Percentiles rank a stretch among this genome's conserved stretches.
Conservation (phyloP, 768 basidiomycete species). For the Tylopilus balloui region DNA sequence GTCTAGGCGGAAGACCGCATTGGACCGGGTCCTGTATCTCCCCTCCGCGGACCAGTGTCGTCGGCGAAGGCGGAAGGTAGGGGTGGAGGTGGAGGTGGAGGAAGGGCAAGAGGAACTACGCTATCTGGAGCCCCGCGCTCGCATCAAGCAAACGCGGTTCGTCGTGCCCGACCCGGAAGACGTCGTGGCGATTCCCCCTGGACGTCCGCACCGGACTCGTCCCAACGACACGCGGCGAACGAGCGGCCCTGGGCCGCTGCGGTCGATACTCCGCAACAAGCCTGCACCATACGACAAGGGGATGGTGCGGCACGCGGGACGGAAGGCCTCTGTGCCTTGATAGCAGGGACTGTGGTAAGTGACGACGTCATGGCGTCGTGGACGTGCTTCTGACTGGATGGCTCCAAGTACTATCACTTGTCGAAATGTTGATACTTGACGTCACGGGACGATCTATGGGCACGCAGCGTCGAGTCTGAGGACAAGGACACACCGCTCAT, state of each 20-base stretch:
- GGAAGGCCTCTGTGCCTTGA: constrained; percentile 10
- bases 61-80: not conserved
- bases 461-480: not conserved
- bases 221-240: not conserved
- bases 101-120: not conserved
- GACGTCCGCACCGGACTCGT: not conserved
- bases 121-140: not conserved
- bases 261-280: constrained; percentile 17
- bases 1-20: not conserved
- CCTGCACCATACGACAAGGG: constrained; percentile 9
- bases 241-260: constrained; percentile 2
- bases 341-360: not conserved
- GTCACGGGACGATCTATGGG: not conserved
- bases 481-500: not conserved
- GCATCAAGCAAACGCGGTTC: constrained; percentile 15
- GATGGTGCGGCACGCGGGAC: not conserved
- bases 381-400: not conserved
- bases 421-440: not conserved
- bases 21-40: not conserved
- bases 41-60: not conserved
- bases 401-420: not conserved
- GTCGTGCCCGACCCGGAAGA: constrained; percentile 4
- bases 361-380: not conserved
- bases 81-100: not conserved
- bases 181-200: not conserved